phyloP scores from a whole-genome alignment of 129 eudicot species.

The Sambucus nigra region DNA sequence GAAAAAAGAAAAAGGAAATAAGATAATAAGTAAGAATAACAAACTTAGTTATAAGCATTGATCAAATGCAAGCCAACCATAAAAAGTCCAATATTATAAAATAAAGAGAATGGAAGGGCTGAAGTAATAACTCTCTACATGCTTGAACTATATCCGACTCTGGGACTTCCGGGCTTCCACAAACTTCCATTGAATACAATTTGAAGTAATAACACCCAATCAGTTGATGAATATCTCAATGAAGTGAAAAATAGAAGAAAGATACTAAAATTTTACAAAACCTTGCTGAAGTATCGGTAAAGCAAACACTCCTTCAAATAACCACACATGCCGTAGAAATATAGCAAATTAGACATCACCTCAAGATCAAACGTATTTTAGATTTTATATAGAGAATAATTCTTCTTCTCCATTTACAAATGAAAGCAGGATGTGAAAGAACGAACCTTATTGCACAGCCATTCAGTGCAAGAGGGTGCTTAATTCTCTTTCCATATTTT shows the following conservation, averaged over 20 bases:
- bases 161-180: constrained; percentile 74
- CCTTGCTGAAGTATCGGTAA: constrained; percentile 93
- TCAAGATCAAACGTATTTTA: constrained; percentile 18
- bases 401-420: not conserved
- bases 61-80: not conserved
- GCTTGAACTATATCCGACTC: constrained; percentile 96
- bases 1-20: not conserved
- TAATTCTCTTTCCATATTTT: too few relatives aligned
- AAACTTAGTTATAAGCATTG: not conserved
- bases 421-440: not conserved
- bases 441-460: constrained; percentile 84
- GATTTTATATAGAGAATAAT: not conserved
- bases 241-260: not conserved
- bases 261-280: constrained; percentile 12
- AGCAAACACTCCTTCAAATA: constrained; percentile 77
- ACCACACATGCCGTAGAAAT: constrained; percentile 81
- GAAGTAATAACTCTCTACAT: constrained; percentile 68
- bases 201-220: constrained; percentile 4
- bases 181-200: constrained; percentile 70
- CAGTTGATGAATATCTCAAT: not conserved
- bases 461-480: constrained; percentile 96
- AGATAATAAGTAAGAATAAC: too few relatives aligned
- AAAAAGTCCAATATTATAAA: not conserved
- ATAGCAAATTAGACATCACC: constrained; percentile 89
- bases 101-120: not conserved